Conservation (phyloP, 768 basidiomycete genomes). For the Boletus patriciae region DNA sequence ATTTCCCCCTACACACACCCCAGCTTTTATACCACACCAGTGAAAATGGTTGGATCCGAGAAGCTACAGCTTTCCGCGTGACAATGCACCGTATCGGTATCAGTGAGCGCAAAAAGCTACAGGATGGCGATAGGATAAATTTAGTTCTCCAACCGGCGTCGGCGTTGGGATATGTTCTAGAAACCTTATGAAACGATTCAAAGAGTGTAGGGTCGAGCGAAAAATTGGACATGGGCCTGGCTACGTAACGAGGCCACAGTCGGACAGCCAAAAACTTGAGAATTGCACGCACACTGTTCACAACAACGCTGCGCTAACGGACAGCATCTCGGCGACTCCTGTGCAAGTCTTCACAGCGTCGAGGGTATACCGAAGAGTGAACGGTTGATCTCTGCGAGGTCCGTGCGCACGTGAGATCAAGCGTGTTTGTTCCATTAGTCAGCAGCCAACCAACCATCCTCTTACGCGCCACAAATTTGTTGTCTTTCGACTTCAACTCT, state of each 20-base stretch:
- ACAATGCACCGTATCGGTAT: neutral
- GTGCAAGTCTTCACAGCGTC: neutral
- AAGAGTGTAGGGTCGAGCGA: neutral
- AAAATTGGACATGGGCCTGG: neutral
- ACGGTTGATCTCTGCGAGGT: constrained; percentile 11
- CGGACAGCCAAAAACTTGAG: neutral
- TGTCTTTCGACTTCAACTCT: constrained; percentile 21
- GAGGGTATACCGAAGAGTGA: neutral
- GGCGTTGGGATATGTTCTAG: constrained; percentile 2
- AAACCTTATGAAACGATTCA: constrained; percentile 7
- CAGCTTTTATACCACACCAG: constrained; percentile 20
- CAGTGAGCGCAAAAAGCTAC: constrained; percentile 18
- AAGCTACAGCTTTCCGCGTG: constrained; percentile 13
- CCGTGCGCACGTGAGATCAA: constrained; percentile 31
- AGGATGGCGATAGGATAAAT: constrained; percentile 14
- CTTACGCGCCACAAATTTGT: constrained; percentile 26
- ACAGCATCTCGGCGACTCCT: constrained; percentile 4
- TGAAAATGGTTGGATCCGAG: constrained; percentile 1
- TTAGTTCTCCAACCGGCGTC: neutral
- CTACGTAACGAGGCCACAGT: constrained; percentile 13
- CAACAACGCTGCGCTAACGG: neutral
- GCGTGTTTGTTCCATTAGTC: constrained; percentile 23
- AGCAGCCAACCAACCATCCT: constrained; percentile 14
- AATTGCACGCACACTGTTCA: constrained; percentile 6
- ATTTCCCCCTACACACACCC: neutral